phyloP scores from a whole-genome alignment of 2,329 filamentous ascomycete genomes.

The Verticillium albo-atrum region DNA sequence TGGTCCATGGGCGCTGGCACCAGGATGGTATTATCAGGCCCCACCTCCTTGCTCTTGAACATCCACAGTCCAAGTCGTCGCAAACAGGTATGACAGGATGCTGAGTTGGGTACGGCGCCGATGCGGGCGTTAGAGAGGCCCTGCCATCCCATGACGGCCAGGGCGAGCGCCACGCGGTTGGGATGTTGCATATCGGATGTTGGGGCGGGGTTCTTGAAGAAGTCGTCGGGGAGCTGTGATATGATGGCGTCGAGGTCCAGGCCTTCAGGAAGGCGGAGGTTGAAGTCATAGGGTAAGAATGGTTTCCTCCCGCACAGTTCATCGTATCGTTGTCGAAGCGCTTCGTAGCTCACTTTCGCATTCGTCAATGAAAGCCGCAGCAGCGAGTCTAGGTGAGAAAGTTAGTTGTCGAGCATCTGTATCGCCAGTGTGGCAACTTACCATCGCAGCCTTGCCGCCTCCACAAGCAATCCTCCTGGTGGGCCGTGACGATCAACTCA shows the following conservation, averaged over 20 bases:
- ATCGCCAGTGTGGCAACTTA: conserved; percentile 26
- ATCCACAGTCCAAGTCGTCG: conserved; percentile 90
- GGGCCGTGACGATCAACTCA: conserved; percentile 67
- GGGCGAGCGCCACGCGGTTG: conserved; percentile 59
- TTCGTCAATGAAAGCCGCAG: conserved; percentile 61
- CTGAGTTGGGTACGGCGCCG: conserved; percentile 64
- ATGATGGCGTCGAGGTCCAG: conserved; percentile 48
- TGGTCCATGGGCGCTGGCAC: conserved; percentile 59
- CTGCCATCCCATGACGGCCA: conserved; percentile 75
- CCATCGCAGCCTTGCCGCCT: conserved; percentile 81
- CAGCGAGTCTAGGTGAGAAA: conserved; percentile 43
- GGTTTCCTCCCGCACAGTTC: conserved; percentile 51
- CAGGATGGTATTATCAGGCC: conserved; percentile 46
- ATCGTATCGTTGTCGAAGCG: conserved; percentile 60
- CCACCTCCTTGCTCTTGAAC: conserved; percentile 72
- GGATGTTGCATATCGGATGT: conserved; percentile 22
- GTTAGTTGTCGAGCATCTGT: background rate
- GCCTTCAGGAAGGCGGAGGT: conserved; percentile 50
- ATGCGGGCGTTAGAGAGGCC: conserved; percentile 51
- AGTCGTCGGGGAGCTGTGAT: conserved; percentile 45
- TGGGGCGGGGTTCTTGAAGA: conserved; percentile 44
- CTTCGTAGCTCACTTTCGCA: conserved; percentile 51
- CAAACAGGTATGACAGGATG: conserved; percentile 81
- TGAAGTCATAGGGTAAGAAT: conserved; percentile 58
- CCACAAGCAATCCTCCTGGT: conserved; percentile 83